phyloP scores from a whole-genome alignment of 2,329 filamentous ascomycete genomes.

The Colletotrichum sp. region DNA sequence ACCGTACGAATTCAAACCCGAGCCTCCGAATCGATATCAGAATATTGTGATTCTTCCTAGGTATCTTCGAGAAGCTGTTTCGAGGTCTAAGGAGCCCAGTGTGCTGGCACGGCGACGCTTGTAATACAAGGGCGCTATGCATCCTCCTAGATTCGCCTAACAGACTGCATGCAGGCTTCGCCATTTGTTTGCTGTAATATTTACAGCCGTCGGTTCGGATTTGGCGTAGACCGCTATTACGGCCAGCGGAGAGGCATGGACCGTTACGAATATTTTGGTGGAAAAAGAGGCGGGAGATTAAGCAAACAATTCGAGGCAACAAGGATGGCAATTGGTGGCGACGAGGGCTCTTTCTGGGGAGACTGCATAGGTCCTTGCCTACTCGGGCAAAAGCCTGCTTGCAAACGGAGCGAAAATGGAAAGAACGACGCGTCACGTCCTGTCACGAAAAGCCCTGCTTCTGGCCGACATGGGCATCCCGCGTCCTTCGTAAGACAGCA shows the following conservation, averaged over 20 bases:
- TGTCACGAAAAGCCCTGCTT: not conserved
- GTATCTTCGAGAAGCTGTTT: not conserved
- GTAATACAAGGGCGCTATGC: not conserved
- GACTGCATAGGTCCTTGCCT: not conserved
- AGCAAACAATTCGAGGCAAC: not conserved
- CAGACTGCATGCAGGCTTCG: not conserved
- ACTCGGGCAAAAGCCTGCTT: not conserved
- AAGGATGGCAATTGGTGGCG: not conserved
- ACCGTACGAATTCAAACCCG: not conserved
- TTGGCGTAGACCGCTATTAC: not conserved
- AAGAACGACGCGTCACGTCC: not conserved
- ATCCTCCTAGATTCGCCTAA: not conserved
- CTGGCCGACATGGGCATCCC: not conserved
- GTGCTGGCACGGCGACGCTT: not conserved
- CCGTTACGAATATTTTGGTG: not conserved
- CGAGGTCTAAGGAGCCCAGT: not conserved
- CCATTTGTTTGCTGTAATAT: not conserved
- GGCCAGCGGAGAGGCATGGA: not conserved
- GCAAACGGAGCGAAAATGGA: not conserved
- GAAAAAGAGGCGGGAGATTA: not conserved
- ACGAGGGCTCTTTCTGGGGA: not conserved
- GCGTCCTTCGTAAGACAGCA: not conserved
- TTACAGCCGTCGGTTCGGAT: not conserved
- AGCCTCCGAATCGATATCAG: not conserved
- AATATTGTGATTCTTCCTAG: not conserved